Evolutionary conservation across 495 filamentous ascomycete species (phyloP), one percentile per base, ranked within the genome.

Genomic region (Saxispiralis lemnorum): DNA sequence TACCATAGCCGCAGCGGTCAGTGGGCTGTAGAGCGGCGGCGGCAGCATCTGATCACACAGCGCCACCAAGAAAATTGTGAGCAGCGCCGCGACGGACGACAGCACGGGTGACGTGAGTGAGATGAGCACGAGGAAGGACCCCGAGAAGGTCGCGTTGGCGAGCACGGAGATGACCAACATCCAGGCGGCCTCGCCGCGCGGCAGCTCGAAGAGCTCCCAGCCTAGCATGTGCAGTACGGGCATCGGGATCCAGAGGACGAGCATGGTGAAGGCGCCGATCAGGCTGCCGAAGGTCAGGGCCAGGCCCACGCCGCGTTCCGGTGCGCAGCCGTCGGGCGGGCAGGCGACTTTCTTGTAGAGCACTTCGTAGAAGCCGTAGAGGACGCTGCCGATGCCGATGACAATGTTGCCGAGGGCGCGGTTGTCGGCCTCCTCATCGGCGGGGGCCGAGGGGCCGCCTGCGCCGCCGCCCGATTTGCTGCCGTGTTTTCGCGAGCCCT

Each of bases 291-390:
- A 86, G 0, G 81, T 78, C 53, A 87, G 95, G 43, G 89, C 85
- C 52, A 96, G 96, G 51, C 93, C 78, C 65, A 92, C 83, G 41
- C 83, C 83, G 3, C 85, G 72, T 6, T 71, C 77, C 0, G 88
- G 71, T 42, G 75, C 81, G 10, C 73, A 78, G 19, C 85, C 85
- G 43, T 95, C 87, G 0, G 89, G 89, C 20, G 89, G 89, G 57
- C 89, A 97, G 4, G 86, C 88, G 35, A 76, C 70, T 34, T 75
- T 74, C 65, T 97, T 97, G 62, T 96, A 97, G 35, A 97, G 58
- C 19, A 97, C 89, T 62, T 97, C 89, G 60, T 97, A 97, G 31
- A 97, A 75, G 0, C 89, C 89, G 59, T 97, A 97, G 13, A 97
- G 68, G 16, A 97, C 78, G 46, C 81, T 88, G 5, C 89, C 89